phyloP scores from a whole-genome alignment of 371 early-diverging fungal genomes.

The Rhizopus stolonifer region DNA sequence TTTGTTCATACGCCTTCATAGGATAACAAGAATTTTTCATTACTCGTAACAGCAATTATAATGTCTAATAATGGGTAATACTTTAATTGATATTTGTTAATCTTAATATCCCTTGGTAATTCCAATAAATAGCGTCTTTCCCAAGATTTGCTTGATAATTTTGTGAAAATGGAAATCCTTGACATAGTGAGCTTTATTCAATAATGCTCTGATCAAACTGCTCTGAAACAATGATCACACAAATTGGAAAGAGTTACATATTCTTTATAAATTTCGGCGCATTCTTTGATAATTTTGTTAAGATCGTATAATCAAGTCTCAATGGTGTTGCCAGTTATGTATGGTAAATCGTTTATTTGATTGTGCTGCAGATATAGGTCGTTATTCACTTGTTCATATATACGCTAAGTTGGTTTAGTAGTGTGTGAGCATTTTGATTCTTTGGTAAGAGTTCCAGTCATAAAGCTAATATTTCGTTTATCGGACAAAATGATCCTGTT shows the following conservation, averaged over 20 bases:
- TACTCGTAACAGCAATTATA: conserved; percentile 22
- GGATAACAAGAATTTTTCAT: conserved; percentile 19
- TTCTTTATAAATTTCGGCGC: conserved; percentile 12
- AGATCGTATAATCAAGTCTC: conserved; percentile 15
- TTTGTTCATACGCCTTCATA: conserved; percentile 18
- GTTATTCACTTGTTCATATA: conserved; percentile 2
- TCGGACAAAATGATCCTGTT: conserved; percentile 15
- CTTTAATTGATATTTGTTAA: conserved; percentile 3
- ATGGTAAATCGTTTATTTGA: too few relatives aligned
- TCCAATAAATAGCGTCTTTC: conserved; percentile 19
- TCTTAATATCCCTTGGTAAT: conserved; percentile 12
- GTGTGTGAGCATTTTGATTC: conserved; percentile 6
- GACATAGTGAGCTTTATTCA: conserved; percentile 6
- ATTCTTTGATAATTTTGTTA: conserved; percentile 11
- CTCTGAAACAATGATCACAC: conserved; percentile 9
- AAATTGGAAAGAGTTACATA: conserved; percentile 9
- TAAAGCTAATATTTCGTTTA: conserved; percentile 8
- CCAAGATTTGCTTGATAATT: conserved; percentile 7
- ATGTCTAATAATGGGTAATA: conserved; percentile 20
- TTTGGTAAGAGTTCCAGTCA: conserved; percentile 9
- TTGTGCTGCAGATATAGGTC: conserved; percentile 2
- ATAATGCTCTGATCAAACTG: conserved; percentile 9
- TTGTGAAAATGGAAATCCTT: conserved; percentile 1
- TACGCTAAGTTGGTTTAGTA: conserved; percentile 3
- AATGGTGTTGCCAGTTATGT: conserved; percentile 8